Percentiles rank a stretch among this genome's conserved stretches.
Conservation (phyloP, 148 eudicot genomes). For the Diospyros lotus region DNA sequence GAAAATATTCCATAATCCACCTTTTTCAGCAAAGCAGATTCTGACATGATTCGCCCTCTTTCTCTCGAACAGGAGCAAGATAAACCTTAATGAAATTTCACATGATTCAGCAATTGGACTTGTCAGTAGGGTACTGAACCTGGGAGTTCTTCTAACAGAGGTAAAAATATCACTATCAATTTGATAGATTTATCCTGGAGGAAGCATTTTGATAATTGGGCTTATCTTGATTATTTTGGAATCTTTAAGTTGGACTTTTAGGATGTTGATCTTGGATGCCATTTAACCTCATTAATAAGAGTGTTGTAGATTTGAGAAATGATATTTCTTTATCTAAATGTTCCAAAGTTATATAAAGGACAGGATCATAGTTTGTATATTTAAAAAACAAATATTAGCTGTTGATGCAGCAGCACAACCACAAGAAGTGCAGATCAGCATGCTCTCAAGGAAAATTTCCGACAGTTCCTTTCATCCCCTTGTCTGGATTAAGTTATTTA, state of each 20-base stretch:
- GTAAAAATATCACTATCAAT: conserved; percentile 25
- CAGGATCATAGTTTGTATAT: not conserved
- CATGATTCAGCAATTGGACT: conserved; percentile 96
- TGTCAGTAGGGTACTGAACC: conserved; percentile 54
- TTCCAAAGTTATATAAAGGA: not conserved
- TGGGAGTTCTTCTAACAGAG: conserved; percentile 91
- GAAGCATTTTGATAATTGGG: not conserved
- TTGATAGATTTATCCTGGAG: not conserved
- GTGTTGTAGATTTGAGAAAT: not conserved
- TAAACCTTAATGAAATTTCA: conserved; percentile 94
- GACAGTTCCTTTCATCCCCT: not conserved
- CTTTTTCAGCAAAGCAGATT: not conserved
- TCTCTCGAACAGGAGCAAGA: conserved; percentile 58
- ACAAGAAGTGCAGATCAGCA: not conserved
- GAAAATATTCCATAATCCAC: conserved; percentile 11
- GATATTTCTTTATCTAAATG: not conserved
- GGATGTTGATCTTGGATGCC: not conserved
- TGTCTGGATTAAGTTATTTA: not conserved
- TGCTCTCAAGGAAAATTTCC: not conserved
- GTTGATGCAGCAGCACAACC: not conserved
- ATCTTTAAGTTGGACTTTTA: not conserved
- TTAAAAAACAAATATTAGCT: not conserved
- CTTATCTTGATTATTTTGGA: not conserved
- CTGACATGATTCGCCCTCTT: conserved; percentile 1
- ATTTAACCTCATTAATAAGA: not conserved